Conservation (phyloP, 371 early-diverging fungal genomes). For the Circinella umbellata region DNA sequence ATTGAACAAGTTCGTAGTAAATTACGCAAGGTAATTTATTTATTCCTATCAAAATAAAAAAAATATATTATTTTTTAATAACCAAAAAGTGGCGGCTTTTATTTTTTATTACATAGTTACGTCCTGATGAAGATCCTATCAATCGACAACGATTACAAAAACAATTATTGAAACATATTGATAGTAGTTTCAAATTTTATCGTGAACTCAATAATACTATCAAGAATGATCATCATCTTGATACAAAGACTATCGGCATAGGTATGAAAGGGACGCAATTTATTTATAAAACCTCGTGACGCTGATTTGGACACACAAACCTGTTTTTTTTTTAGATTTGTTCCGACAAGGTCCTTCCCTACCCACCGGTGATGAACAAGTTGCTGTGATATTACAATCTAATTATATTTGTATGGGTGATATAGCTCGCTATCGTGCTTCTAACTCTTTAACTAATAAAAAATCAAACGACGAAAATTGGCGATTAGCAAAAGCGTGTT, state of each 20-base stretch:
- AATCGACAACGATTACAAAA: conserved; percentile 28
- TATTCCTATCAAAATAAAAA: not conserved
- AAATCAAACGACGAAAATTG: conserved; percentile 31
- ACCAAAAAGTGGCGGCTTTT: not conserved
- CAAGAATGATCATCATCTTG: conserved; percentile 37
- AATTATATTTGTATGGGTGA: conserved; percentile 58
- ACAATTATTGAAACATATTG: conserved; percentile 33
- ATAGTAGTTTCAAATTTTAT: conserved; percentile 46
- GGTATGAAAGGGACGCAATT: too few relatives aligned
- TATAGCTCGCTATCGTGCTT: conserved; percentile 51
- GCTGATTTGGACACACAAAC: too few relatives aligned
- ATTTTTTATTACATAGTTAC: not conserved
- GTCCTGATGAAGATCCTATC: conserved; percentile 11
- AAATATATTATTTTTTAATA: not conserved
- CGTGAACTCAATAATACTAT: conserved; percentile 42
- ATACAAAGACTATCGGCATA: conserved; percentile 46
- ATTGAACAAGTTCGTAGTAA: conserved; percentile 47
- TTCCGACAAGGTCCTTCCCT: conserved; percentile 19
- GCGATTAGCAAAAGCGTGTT: conserved; percentile 41
- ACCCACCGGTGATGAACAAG: conserved; percentile 28
- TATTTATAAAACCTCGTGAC: too few relatives aligned
- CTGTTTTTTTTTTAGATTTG: conserved; percentile 17
- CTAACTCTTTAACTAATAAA: conserved; percentile 20
- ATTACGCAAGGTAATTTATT: conserved; percentile 37
- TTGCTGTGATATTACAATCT: conserved; percentile 41